phyloP scores from a whole-genome alignment of 441 rosid genomes.

The Croton setiger region DNA sequence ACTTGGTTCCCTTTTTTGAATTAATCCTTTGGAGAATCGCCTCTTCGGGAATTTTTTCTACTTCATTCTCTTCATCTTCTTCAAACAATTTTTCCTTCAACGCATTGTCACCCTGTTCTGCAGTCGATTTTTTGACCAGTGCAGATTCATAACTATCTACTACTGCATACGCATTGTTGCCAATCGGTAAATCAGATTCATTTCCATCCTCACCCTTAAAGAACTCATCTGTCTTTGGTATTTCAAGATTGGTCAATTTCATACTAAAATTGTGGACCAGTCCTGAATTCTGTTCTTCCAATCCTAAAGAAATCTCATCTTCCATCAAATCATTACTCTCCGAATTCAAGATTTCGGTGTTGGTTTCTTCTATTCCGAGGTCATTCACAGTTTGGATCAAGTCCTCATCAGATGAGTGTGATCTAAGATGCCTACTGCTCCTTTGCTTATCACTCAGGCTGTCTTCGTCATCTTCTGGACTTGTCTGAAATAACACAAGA shows the following conservation, averaged over 20 bases:
- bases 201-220: constrained; percentile 14
- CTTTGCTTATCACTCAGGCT: constrained; percentile 33
- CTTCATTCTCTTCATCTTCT: constrained; percentile 35
- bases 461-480: constrained; percentile 60
- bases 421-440: constrained; percentile 46
- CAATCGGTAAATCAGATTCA: constrained; percentile 21
- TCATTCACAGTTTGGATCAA: constrained; percentile 27
- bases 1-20: constrained; percentile 58
- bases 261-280: constrained; percentile 23
- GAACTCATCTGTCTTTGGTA: constrained; percentile 36
- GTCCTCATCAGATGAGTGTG: constrained; percentile 55
- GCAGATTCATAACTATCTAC: constrained; percentile 42
- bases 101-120: constrained; percentile 21
- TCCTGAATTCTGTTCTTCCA: constrained; percentile 26
- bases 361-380: constrained; percentile 31
- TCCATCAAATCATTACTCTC: constrained; percentile 24
- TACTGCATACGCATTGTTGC: constrained; percentile 11
- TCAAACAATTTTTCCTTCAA: constrained; percentile 26
- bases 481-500: constrained; percentile 45
- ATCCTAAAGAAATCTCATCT: constrained; percentile 23
- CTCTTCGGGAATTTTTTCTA: constrained; percentile 43
- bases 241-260: constrained; percentile 42
- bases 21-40: constrained; percentile 66
- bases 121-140: constrained; percentile 26
- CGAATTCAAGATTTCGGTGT: constrained; percentile 20